These are phyloP conservation scores for Turnera subulata DNA, from an alignment of 345 rosid genomes.

Conservation along the genomic window DNA sequence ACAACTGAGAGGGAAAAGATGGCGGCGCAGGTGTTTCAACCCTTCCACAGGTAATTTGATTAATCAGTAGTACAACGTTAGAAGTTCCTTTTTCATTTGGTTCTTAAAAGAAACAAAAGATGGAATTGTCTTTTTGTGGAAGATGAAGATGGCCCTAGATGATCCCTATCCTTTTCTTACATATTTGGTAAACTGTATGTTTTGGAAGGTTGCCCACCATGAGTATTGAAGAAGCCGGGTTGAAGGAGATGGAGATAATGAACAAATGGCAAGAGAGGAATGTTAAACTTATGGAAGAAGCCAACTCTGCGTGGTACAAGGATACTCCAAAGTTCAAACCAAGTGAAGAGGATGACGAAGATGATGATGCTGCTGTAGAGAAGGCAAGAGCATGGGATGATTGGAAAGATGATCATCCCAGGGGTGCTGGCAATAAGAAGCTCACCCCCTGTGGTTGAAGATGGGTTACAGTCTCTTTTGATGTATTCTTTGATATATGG, in stretches of 20 bases:
- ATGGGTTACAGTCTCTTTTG: conserved; percentile 4
- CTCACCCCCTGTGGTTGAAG: conserved; percentile 90
- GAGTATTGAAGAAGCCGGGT: conserved; percentile 98
- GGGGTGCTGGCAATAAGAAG: conserved; percentile 96
- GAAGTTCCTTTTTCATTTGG: too few relatives aligned
- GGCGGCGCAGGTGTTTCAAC: conserved; percentile 87
- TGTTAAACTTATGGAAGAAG: conserved; percentile 78
- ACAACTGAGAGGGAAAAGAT: conserved; percentile 81
- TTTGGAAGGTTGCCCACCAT: conserved; percentile 82
- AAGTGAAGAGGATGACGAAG: conserved; percentile 52
- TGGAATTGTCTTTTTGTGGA: background rate
- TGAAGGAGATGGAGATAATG: conserved; percentile 92
- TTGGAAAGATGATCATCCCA: conserved; percentile 98
- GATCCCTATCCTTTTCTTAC: background rate
- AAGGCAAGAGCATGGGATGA: conserved; percentile 90
- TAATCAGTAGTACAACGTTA: too few relatives aligned
- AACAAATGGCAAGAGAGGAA: conserved; percentile 87
- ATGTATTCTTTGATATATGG: conserved; percentile 3
- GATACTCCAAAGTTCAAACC: conserved; percentile 34
- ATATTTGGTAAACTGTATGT: background rate
- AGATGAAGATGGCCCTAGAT: background rate
- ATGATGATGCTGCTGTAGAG: conserved; percentile 63
- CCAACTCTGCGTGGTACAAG: conserved; percentile 79
- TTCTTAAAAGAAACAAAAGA: too few relatives aligned
- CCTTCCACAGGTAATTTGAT: conserved; percentile 55